Base-by-base conservation (phyloP, 1,139 yeast genomes). In the Lodderomyces theae region DNA sequence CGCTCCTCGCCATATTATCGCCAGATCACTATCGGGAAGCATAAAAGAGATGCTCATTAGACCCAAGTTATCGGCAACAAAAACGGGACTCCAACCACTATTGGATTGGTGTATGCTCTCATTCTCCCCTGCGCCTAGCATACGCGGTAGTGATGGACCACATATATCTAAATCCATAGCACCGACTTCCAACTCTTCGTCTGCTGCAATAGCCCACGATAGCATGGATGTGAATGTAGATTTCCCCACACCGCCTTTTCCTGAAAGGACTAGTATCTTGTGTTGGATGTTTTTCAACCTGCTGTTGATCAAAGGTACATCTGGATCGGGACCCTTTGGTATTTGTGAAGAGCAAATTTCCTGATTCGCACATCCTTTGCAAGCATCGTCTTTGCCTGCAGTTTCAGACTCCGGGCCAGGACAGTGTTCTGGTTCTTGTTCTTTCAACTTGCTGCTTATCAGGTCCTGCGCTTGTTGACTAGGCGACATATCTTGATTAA, bases 201-300 rank as follows among this genome's bases (percentile, higher is more conserved):
- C 96, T 1, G 94, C 85, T 1, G 97, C 95, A 33, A 92, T 66
- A 0, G 97, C 97, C 96, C 97, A 92, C 12, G 95, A 80, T 17
- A 92, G 72, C 95, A 92, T 86, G 9, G 96, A 80, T 0, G 97
- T 86, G 59, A 92, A 90, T 0, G 98, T 94, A 1, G 96, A 87
- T 60, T 92, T 92, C 0, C 99, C 99, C 2, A 92, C 99, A 12
- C 99, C 99, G 13, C 99, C 99, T 64, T 92, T 92, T 10, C 98
- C 98, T 1, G 96, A 86, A 4, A 92, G 69, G 0, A 94, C 95
- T 31, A 92, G 67, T 1, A 92, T 68, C 62, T 92, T 92, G 47
- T 92, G 97, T 50, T 81, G 74, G 22, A 94, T 85, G 38, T 75
- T 74, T 2, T 77, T 61, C 43, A 92, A 66, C 42, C 92, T 74